Evolutionary conservation across 495 filamentous ascomycete species (phyloP).

Genomic region (Cairneyella variabilis): DNA sequence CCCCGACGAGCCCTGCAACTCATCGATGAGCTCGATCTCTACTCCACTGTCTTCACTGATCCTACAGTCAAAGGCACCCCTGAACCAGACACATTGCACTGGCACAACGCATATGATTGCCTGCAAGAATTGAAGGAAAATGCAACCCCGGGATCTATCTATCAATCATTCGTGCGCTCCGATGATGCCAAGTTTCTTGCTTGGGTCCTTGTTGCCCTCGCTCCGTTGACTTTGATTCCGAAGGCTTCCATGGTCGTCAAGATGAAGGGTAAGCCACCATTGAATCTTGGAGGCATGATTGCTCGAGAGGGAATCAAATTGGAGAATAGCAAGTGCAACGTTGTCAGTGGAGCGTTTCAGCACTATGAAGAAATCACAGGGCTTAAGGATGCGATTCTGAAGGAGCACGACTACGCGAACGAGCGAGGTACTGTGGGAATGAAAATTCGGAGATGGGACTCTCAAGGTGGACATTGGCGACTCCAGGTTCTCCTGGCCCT

Average conservation of each 20-base stretch:
- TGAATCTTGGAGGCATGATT: conserved; percentile 51
- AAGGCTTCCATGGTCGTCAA: conserved; percentile 35
- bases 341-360: conserved; percentile 60
- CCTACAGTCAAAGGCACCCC: conserved; percentile 40
- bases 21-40: conserved; percentile 71
- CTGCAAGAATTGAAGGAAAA: conserved; percentile 41
- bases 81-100: conserved; percentile 36
- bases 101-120: conserved; percentile 49
- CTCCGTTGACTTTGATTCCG: conserved; percentile 67
- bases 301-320: conserved; percentile 76
- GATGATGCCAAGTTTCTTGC: conserved; percentile 60
- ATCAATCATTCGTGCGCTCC: conserved; percentile 51
- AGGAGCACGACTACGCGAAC: conserved; percentile 28
- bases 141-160: conserved; percentile 45
- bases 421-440: conserved; percentile 59
- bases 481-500: conserved; percentile 68
- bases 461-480: conserved; percentile 61
- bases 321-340: conserved; percentile 63
- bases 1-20: conserved; percentile 65
- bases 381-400: conserved; percentile 47
- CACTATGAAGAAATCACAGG: conserved; percentile 56
- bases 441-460: conserved; percentile 72
- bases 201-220: conserved; percentile 71
- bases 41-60: conserved; percentile 76
- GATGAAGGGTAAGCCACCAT: conserved; percentile 41